Conservation (phyloP, 2,329 filamentous ascomycete species). For the Claviceps cyperi region DNA sequence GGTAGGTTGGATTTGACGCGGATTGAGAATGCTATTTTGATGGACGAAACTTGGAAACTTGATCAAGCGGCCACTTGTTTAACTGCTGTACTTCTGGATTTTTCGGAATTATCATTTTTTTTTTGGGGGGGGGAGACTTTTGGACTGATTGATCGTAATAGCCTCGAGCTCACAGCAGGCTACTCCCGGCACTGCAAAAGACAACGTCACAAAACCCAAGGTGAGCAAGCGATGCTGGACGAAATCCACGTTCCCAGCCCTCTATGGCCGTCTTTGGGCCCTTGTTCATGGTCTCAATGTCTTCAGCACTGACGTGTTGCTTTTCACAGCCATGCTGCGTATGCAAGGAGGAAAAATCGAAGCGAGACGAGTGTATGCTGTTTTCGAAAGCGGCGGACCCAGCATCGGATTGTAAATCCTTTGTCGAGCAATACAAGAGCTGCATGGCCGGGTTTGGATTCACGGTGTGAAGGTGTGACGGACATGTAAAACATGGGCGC, state of each 20-base stretch:
- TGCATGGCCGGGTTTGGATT: slow-evolving; percentile 95
- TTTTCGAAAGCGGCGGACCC: slow-evolving; percentile 79
- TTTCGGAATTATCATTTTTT: too few species aligned
- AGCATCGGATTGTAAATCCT: slow-evolving; percentile 64
- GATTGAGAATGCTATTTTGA: too few species aligned
- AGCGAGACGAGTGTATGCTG: slow-evolving; percentile 96
- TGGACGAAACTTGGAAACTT: too few species aligned
- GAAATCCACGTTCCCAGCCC: too few species aligned
- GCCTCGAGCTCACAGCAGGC: slow-evolving; percentile 7
- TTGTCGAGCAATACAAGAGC: slow-evolving; percentile 71
- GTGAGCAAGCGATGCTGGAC: slow-evolving; percentile 11
- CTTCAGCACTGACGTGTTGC: background rate
- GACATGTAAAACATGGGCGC: background rate
- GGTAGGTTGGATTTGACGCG: slow-evolving; percentile 8
- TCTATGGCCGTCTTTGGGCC: too few species aligned
- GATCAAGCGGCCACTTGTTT: too few species aligned
- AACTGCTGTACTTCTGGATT: too few species aligned
- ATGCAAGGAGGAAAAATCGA: slow-evolving; percentile 86
- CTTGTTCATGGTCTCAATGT: too few species aligned
- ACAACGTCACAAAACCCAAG: slow-evolving; percentile 28
- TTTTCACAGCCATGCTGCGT: slow-evolving; percentile 79
- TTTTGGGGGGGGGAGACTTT: too few species aligned
- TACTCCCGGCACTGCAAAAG: slow-evolving; percentile 16
- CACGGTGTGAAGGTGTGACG: slow-evolving; percentile 35
- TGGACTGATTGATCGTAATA: background rate